These are phyloP conservation scores for Mycothermus thermophilus DNA, from an alignment of 495 filamentous ascomycete species.

Conservation along the genomic window DNA sequence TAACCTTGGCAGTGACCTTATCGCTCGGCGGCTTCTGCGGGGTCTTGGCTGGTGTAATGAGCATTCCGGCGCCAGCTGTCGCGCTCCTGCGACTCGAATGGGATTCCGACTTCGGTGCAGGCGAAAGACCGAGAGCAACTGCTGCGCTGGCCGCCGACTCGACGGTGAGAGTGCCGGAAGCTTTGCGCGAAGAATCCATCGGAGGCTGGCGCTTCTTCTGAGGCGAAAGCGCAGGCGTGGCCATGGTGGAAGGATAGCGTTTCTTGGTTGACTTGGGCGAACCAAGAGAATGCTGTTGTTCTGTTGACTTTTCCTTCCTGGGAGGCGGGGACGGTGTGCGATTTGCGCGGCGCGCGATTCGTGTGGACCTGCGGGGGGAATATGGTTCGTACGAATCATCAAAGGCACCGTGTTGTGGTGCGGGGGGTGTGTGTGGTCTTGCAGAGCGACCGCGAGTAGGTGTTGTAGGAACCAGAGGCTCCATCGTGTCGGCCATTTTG, in stretches of 20 bases:
- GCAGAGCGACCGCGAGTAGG: slow-evolving; percentile 51
- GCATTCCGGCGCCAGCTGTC: slow-evolving; percentile 32
- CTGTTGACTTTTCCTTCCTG: slow-evolving; percentile 19
- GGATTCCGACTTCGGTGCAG: not conserved
- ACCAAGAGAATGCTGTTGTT: slow-evolving; percentile 15
- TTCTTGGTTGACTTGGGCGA: slow-evolving; percentile 18
- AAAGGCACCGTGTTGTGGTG: slow-evolving; percentile 59
- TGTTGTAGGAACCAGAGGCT: slow-evolving; percentile 5
- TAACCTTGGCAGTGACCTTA: slow-evolving; percentile 38
- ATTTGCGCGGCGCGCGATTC: slow-evolving; percentile 27
- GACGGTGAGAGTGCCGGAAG: slow-evolving; percentile 24
- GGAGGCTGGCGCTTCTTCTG: slow-evolving; percentile 35
- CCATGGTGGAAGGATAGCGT: slow-evolving; percentile 16
- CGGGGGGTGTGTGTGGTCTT: slow-evolving; percentile 50
- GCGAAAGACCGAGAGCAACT: slow-evolving; percentile 19
- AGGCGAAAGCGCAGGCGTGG: slow-evolving; percentile 35
- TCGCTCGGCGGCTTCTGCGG: slow-evolving; percentile 55
- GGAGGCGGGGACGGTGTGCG: slow-evolving; percentile 33
- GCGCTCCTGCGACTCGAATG: not conserved
- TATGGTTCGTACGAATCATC: slow-evolving; percentile 61
- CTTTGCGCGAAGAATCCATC: slow-evolving; percentile 24
- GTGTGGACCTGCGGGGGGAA: slow-evolving; percentile 43
- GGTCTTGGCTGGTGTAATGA: slow-evolving; percentile 86
- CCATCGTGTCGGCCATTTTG: slow-evolving; percentile 7
- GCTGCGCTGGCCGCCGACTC: slow-evolving; percentile 24